Percentiles rank a stretch among this genome's conserved stretches.
These are phyloP conservation scores for Plasmodium berghei DNA, from an alignment of 169 alveolate species.

Conservation along the genomic window DNA sequence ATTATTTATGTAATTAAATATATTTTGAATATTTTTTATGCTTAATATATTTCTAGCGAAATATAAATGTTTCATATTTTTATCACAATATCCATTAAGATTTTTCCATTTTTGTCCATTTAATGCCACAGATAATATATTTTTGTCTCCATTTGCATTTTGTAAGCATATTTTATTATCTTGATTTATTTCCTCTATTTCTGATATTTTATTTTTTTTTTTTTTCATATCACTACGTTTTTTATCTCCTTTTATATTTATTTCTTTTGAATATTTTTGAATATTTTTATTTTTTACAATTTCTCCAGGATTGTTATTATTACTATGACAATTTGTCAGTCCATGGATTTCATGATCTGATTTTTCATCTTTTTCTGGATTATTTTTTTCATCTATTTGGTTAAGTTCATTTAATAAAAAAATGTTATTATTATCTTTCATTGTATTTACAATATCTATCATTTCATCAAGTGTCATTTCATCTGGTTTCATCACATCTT, in stretches of 20 bases:
- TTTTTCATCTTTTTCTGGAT: background rate
- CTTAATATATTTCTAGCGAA: conserved; percentile 46
- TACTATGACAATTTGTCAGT: background rate
- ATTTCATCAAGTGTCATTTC: conserved; percentile 20
- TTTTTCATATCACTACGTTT: background rate
- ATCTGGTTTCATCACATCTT: conserved; percentile 9
- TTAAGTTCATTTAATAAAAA: conserved; percentile 33
- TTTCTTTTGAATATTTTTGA: background rate
- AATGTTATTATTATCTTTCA: conserved; percentile 53
- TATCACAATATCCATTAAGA: background rate
- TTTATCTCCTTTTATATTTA: background rate
- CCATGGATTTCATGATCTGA: background rate
- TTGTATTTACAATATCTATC: conserved; percentile 20
- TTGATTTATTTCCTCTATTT: background rate
- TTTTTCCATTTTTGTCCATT: conserved; percentile 2
- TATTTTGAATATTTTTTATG: conserved; percentile 42
- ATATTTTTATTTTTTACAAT: background rate
- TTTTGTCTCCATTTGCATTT: background rate
- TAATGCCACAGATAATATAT: background rate
- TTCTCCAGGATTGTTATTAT: background rate
- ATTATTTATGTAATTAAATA: conserved; percentile 44
- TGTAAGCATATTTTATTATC: background rate
- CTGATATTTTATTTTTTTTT: background rate
- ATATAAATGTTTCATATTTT: background rate
- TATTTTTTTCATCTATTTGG: background rate